A percentile compares a stretch with the other conserved stretches of the same genome.
Evolutionary conservation across 208 protist species (phyloP).

Genomic region (Trypanosomatidae sp.): DNA sequence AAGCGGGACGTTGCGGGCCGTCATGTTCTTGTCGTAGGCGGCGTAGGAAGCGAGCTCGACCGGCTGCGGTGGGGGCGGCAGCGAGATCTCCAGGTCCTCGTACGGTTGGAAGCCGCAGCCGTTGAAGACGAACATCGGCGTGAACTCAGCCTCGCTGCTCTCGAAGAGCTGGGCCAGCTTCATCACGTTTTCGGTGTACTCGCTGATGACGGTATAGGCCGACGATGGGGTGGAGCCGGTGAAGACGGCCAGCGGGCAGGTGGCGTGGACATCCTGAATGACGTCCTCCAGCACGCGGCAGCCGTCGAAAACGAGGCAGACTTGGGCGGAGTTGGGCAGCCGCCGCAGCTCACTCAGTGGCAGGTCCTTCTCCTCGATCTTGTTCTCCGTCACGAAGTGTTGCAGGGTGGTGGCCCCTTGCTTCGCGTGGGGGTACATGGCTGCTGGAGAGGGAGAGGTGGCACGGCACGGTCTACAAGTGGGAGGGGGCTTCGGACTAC

Average conservation of each 20-base stretch:
- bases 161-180: constrained; percentile 23
- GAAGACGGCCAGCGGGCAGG: constrained; percentile 61
- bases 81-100: constrained; percentile 26
- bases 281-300: constrained; percentile 77
- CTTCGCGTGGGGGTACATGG: constrained; percentile 41
- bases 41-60: constrained; percentile 15
- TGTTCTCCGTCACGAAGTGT: constrained; percentile 56
- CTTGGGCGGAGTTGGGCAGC: constrained; percentile 45
- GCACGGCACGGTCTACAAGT: constrained; percentile 3
- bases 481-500: background rate
- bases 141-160: constrained; percentile 27
- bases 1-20: constrained; percentile 17
- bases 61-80: constrained; percentile 24
- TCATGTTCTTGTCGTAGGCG: constrained; percentile 18
- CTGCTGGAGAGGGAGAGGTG: too few species aligned
- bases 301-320: constrained; percentile 78
- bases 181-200: constrained; percentile 31
- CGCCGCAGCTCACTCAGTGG: constrained; percentile 47
- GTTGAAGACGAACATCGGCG: constrained; percentile 61
- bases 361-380: constrained; percentile 63
- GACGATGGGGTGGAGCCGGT: constrained; percentile 66
- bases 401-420: constrained; percentile 38
- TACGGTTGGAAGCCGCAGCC: constrained; percentile 46
- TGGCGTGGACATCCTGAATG: constrained; percentile 49
- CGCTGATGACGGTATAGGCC: constrained; percentile 57